Conservation (phyloP, 2,329 filamentous ascomycete genomes). For the Cordyceps javanica region DNA sequence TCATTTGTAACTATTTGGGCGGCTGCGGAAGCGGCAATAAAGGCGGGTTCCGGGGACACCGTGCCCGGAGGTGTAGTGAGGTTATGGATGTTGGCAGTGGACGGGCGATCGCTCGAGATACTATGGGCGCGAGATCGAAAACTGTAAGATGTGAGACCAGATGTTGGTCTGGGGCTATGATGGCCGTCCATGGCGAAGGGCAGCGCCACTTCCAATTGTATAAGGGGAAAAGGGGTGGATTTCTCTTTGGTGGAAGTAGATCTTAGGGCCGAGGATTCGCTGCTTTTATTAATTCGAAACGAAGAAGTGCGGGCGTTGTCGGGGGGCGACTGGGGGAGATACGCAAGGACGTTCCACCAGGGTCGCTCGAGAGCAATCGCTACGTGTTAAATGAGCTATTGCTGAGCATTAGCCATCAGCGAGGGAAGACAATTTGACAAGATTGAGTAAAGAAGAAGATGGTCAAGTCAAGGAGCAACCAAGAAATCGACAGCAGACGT, state of each 20-base stretch:
- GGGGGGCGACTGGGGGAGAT: background rate
- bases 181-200: constrained; percentile 1
- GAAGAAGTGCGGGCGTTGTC: background rate
- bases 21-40: constrained; percentile 81
- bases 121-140: constrained; percentile 51
- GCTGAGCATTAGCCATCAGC: constrained; percentile 7
- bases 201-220: background rate
- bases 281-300: background rate
- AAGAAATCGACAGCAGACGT: background rate
- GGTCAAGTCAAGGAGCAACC: background rate
- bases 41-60: constrained; percentile 73
- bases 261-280: background rate
- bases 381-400: background rate
- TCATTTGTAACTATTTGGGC: constrained; percentile 89
- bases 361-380: constrained; percentile 10
- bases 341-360: constrained; percentile 4
- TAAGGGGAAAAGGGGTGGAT: background rate
- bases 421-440: background rate
- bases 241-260: background rate
- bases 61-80: constrained; percentile 60
- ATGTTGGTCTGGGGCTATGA: constrained; percentile 26
- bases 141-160: constrained; percentile 28
- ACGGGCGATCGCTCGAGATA: constrained; percentile 66
- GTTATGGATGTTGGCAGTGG: constrained; percentile 49
- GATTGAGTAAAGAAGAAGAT: background rate